phyloP scores from a whole-genome alignment of 768 basidiomycete species.

The Trametes elegans region DNA sequence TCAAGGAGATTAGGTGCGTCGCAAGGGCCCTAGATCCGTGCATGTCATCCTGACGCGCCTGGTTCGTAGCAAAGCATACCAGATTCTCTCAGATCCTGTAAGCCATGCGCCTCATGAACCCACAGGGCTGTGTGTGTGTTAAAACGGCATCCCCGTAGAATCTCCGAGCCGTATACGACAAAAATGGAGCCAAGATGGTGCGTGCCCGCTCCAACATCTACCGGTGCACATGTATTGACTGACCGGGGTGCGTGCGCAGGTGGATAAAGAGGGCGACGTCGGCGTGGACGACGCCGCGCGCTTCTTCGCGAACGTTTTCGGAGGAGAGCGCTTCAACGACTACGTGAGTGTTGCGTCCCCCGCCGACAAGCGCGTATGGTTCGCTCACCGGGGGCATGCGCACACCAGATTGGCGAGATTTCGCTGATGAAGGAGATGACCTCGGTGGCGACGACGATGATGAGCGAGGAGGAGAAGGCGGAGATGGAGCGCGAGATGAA shows the following conservation, averaged over 20 bases:
- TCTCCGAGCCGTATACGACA: constrained; percentile 87
- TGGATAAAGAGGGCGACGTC: constrained; percentile 73
- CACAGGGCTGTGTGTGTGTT: not conserved
- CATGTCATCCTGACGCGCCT: not conserved
- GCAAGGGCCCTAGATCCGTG: not conserved
- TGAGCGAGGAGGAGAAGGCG: constrained; percentile 90
- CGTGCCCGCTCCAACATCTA: constrained; percentile 22
- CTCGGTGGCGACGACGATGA: constrained; percentile 78
- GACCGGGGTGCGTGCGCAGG: constrained; percentile 34
- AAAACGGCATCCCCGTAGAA: constrained; percentile 50
- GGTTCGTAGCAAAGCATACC: constrained; percentile 82
- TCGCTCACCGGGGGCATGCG: not conserved
- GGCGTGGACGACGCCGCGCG: constrained; percentile 90
- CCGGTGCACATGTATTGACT: not conserved
- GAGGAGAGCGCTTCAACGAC: constrained; percentile 87
- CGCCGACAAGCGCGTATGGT: not conserved
- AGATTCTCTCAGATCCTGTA: constrained; percentile 84
- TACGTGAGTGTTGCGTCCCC: constrained; percentile 56
- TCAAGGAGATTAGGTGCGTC: constrained; percentile 89
- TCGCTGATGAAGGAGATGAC: constrained; percentile 94
- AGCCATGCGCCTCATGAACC: constrained; percentile 27
- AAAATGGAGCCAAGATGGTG: constrained; percentile 90
- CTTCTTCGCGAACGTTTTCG: constrained; percentile 95
- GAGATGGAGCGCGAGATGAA: constrained; percentile 78
- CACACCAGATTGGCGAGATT: constrained; percentile 87